These are phyloP conservation scores for Yamadazyma aaseri DNA, from an alignment of 1,139 yeast genomes.

Conservation along the genomic window DNA sequence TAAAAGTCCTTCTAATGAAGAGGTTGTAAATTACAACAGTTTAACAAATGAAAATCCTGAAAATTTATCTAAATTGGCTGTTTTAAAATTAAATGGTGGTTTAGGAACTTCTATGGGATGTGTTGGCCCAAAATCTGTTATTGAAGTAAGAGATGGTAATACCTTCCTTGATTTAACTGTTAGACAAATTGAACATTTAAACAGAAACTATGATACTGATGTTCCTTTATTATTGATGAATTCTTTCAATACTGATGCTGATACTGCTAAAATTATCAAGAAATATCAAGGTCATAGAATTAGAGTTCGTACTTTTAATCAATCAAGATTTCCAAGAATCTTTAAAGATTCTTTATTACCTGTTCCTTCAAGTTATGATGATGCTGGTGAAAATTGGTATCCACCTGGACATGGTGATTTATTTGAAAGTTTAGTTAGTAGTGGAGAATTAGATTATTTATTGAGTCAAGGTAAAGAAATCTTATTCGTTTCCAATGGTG, in stretches of 20 bases:
- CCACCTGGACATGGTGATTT: constrained; percentile 99
- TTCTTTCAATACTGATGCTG: constrained; percentile 96
- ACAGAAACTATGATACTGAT: constrained; percentile 86
- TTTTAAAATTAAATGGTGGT: constrained; percentile 95
- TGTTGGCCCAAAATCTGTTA: constrained; percentile 97
- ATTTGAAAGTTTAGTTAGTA: constrained; percentile 83
- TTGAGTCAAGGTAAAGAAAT: constrained; percentile 93
- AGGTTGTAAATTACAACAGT: constrained; percentile 75
- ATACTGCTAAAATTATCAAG: constrained; percentile 92
- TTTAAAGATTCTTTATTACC: constrained; percentile 93
- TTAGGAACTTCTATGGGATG: constrained; percentile 99
- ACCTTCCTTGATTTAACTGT: constrained; percentile 93
- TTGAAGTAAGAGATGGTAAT: constrained; percentile 98
- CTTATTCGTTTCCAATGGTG: constrained; percentile 95
- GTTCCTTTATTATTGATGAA: constrained; percentile 97
- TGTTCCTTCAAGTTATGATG: constrained; percentile 77
- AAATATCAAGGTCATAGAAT: constrained; percentile 97
- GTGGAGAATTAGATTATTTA: constrained; percentile 90
- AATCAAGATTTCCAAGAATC: constrained; percentile 94
- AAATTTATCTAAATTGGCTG: constrained; percentile 84
- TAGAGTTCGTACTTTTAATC: constrained; percentile 93
- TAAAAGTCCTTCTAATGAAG: constrained; percentile 82
- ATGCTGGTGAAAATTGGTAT: constrained; percentile 85
- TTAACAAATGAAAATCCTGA: constrained; percentile 38
- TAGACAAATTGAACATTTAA: constrained; percentile 94